Conservation (phyloP, 768 basidiomycete genomes). For the Mycena kentingensis region DNA sequence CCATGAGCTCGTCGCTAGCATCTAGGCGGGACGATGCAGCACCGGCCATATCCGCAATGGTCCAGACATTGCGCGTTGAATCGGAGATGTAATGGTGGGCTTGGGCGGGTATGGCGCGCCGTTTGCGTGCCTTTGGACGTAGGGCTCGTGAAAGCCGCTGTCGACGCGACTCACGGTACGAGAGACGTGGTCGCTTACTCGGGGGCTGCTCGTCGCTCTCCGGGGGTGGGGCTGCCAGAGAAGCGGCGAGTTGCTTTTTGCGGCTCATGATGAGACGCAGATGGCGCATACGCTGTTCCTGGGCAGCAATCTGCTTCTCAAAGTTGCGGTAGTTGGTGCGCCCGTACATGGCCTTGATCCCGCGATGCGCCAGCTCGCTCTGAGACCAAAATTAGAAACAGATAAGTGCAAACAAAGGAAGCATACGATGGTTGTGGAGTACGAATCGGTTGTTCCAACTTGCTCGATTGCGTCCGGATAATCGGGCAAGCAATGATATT, state of each 20-base stretch:
- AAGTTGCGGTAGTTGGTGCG: constrained; percentile 32
- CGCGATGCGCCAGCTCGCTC: constrained; percentile 39
- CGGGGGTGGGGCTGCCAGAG: no score
- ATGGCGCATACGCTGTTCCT: constrained; percentile 7
- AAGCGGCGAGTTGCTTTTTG: no score
- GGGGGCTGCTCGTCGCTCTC: no score
- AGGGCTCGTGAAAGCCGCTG: neutral
- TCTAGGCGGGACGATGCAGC: neutral
- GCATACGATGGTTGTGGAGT: constrained; percentile 39
- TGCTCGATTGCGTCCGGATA: constrained; percentile 26
- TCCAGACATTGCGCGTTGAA: neutral
- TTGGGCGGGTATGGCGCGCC: no score
- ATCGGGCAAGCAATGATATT: constrained; percentile 37
- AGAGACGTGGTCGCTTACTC: neutral
- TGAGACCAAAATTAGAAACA: no score
- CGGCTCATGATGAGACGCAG: neutral
- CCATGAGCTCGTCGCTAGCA: constrained; percentile 22
- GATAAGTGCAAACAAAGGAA: no score
- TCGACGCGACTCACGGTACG: no score
- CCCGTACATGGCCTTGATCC: constrained; percentile 15
- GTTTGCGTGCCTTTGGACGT: no score
- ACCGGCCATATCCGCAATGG: neutral
- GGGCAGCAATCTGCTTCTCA: constrained; percentile 25
- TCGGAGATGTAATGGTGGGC: no score
- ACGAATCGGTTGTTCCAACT: constrained; percentile 39